Percentiles rank a stretch among this genome's conserved stretches.
These are phyloP conservation scores for Candida easanensis DNA, from an alignment of 805 yeast species.

Conservation along the genomic window DNA sequence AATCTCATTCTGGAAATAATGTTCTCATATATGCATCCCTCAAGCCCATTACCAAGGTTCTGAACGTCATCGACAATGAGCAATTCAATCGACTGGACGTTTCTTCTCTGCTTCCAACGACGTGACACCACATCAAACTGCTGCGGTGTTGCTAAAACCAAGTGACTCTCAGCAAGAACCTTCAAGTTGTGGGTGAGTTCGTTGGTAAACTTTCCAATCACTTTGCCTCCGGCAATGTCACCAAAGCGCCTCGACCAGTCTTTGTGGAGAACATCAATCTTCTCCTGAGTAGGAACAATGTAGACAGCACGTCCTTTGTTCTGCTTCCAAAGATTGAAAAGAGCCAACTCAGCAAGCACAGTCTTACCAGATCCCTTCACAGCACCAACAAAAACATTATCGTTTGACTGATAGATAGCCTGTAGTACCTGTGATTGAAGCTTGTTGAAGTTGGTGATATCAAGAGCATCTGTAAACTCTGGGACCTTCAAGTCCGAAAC, in stretches of 20 bases:
- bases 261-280: constrained; percentile 43
- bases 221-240: constrained; percentile 53
- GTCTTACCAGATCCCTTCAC: constrained; percentile 80
- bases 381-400: constrained; percentile 63
- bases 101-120: constrained; percentile 78
- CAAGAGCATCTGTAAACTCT: constrained; percentile 45
- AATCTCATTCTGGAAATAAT: constrained; percentile 69
- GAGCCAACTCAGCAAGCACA: constrained; percentile 65
- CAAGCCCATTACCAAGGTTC: constrained; percentile 50
- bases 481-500: constrained; percentile 44
- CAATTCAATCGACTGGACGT: constrained; percentile 64
- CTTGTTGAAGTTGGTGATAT: constrained; percentile 58
- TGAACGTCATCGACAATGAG: constrained; percentile 77
- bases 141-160: constrained; percentile 73
- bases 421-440: constrained; percentile 73
- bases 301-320: constrained; percentile 71
- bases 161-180: constrained; percentile 56
- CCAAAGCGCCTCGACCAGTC: constrained; percentile 54
- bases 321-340: constrained; percentile 69
- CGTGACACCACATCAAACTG: constrained; percentile 74
- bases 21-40: constrained; percentile 68
- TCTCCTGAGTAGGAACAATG: constrained; percentile 59
- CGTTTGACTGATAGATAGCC: constrained; percentile 53
- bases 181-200: constrained; percentile 54
- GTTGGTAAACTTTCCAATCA: constrained; percentile 49